These are phyloP conservation scores for Mrakia hoshinonis DNA, from an alignment of 768 basidiomycete species.

Conservation along the genomic window DNA sequence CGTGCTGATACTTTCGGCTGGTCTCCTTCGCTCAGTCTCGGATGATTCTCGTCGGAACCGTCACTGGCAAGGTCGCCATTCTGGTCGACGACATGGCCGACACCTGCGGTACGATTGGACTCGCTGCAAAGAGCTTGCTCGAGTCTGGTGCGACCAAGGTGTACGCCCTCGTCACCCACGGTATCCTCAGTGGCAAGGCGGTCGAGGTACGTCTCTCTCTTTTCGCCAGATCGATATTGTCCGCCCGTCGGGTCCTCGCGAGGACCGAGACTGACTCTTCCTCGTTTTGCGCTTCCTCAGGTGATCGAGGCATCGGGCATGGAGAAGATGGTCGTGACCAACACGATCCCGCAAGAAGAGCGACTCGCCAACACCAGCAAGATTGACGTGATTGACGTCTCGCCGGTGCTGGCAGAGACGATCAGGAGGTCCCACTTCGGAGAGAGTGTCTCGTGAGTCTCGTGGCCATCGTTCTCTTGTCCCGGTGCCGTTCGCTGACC, in stretches of 20 bases:
- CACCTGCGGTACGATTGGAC: conserved; percentile 74
- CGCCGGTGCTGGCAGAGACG: conserved; percentile 85
- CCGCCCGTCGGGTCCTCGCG: conserved; percentile 13
- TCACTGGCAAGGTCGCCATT: conserved; percentile 87
- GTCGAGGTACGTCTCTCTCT: conserved; percentile 48
- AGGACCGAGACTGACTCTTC: neutral
- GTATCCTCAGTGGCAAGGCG: conserved; percentile 28
- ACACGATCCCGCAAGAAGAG: conserved; percentile 78
- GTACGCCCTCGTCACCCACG: conserved; percentile 79
- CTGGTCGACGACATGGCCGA: conserved; percentile 99
- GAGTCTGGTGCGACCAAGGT: conserved; percentile 83
- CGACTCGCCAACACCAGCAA: conserved; percentile 52
- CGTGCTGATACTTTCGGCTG: neutral
- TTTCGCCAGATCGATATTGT: conserved; percentile 32
- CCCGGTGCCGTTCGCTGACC: neutral
- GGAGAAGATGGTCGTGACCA: conserved; percentile 85
- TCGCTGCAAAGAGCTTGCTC: conserved; percentile 74
- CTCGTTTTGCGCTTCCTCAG: neutral
- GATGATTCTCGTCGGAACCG: conserved; percentile 84
- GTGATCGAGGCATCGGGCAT: conserved; percentile 64
- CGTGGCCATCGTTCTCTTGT: neutral
- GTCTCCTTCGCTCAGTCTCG: conserved; percentile 13
- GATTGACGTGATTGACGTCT: conserved; percentile 81
- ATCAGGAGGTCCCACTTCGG: conserved; percentile 55
- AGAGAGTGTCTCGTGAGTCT: conserved; percentile 28